A percentile compares a stretch with the other conserved stretches of the same genome.
These are phyloP conservation scores for Spergularia marina DNA, from an alignment of 148 eudicot species.

Conservation along the genomic window DNA sequence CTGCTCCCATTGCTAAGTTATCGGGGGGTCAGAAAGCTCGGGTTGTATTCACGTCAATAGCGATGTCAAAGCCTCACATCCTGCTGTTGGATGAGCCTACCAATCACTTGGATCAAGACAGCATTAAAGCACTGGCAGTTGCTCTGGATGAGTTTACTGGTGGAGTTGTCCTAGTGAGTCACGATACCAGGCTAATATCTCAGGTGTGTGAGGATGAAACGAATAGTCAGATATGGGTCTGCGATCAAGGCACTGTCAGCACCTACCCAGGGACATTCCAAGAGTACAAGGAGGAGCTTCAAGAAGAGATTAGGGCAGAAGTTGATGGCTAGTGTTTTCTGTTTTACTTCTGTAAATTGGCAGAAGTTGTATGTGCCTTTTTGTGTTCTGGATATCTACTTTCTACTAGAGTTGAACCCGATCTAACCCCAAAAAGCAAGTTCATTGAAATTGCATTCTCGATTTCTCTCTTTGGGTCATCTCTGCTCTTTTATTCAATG, in stretches of 20 bases:
- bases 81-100: conserved; percentile 60
- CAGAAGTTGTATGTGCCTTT: too few relatives aligned
- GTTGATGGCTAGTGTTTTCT: conserved; percentile 35
- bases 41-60: conserved; percentile 71
- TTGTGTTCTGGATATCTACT: too few relatives aligned
- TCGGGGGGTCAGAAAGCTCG: conserved; percentile 71
- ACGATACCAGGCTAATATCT: conserved; percentile 62
- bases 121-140: conserved; percentile 70
- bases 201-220: conserved; percentile 64
- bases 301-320: conserved; percentile 56
- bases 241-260: conserved; percentile 57
- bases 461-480: too few relatives aligned
- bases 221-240: conserved; percentile 56
- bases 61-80: conserved; percentile 73
- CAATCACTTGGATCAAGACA: conserved; percentile 71
- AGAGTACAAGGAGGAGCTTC: conserved; percentile 62
- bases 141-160: conserved; percentile 67
- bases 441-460: too few relatives aligned
- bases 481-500: too few relatives aligned
- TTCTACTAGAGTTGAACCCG: too few relatives aligned
- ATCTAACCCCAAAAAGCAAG: too few relatives aligned
- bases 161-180: conserved; percentile 65
- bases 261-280: conserved; percentile 45
- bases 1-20: conserved; percentile 58
- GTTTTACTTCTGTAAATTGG: too few relatives aligned